Evolutionary conservation across 2,329 filamentous ascomycete genomes (phyloP).

Genomic region (Lojkania enalia): DNA sequence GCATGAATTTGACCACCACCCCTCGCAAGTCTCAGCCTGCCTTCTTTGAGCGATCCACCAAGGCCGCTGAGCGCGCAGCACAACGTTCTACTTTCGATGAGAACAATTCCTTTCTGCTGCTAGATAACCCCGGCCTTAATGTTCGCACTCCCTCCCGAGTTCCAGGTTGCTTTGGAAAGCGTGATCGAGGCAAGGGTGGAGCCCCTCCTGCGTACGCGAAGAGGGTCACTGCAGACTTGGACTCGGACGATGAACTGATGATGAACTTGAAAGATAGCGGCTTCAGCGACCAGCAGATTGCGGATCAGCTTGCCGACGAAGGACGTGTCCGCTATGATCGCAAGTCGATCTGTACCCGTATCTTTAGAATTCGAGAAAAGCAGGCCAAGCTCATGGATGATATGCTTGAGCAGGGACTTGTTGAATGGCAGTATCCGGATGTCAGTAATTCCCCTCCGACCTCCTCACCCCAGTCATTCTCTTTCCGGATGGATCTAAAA

Average conservation of each 20-base stretch:
- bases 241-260: constrained; percentile 54
- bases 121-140: constrained; percentile 11
- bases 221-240: constrained; percentile 48
- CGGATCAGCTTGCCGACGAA: constrained; percentile 46
- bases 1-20: neutral
- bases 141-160: constrained; percentile 15
- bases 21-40: constrained; percentile 20
- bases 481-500: too few relatives aligned
- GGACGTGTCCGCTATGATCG: constrained; percentile 49
- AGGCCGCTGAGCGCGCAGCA: constrained; percentile 14
- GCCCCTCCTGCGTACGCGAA: constrained; percentile 47
- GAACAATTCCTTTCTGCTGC: constrained; percentile 26
- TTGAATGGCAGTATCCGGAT: constrained; percentile 55
- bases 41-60: constrained; percentile 9
- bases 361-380: constrained; percentile 49
- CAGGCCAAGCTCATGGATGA: constrained; percentile 50
- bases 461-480: too few relatives aligned
- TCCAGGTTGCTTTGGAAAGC: constrained; percentile 29
- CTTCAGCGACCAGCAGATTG: constrained; percentile 51
- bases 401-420: constrained; percentile 51
- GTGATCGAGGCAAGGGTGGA: constrained; percentile 33
- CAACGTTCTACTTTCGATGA: constrained; percentile 16
- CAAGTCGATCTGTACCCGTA: constrained; percentile 55
- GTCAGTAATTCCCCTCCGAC: constrained; percentile 37
- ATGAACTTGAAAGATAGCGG: constrained; percentile 48